Conservation (phyloP, 2,329 filamentous ascomycete genomes). For the Claviceps sp. region DNA sequence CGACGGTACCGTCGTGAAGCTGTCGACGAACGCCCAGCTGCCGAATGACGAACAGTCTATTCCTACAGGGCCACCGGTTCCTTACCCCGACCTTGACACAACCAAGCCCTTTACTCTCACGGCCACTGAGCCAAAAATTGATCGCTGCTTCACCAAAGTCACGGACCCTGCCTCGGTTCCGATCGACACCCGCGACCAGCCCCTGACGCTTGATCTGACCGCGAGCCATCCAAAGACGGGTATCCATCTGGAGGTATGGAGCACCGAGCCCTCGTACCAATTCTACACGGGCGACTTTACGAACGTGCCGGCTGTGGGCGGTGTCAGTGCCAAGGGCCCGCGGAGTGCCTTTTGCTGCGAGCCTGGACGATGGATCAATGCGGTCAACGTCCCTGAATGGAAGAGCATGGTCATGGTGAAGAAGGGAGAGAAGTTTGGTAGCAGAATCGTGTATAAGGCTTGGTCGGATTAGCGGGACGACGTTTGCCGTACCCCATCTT, state of each 20-base stretch:
- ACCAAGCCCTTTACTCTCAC: constrained; percentile 59
- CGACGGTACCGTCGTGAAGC: constrained; percentile 50
- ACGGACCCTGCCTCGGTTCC: constrained; percentile 44
- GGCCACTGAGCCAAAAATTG: constrained; percentile 59
- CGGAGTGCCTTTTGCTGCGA: constrained; percentile 83
- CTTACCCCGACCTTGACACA: constrained; percentile 52
- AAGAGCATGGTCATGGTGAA: constrained; percentile 65
- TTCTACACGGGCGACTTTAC: constrained; percentile 89
- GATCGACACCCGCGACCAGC: constrained; percentile 49
- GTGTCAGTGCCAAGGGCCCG: constrained; percentile 47
- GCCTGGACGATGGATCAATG: constrained; percentile 83
- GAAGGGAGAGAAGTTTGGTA: constrained; percentile 74
- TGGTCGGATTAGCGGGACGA: constrained; percentile 50
- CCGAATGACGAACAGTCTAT: constrained; percentile 62
- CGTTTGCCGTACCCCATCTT: neutral
- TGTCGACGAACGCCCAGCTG: constrained; percentile 52
- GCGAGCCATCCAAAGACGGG: constrained; percentile 62
- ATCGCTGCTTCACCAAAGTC: constrained; percentile 81
- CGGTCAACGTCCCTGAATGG: constrained; percentile 70
- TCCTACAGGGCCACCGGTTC: constrained; percentile 52
- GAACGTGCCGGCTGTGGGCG: constrained; percentile 55
- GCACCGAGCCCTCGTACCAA: constrained; percentile 92
- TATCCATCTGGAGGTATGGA: constrained; percentile 73
- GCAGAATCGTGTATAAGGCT: constrained; percentile 67
- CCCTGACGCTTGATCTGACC: constrained; percentile 53